Base-by-base conservation (phyloP, 495 filamentous ascomycete species). In the Penicillium cosmopolitanum region DNA sequence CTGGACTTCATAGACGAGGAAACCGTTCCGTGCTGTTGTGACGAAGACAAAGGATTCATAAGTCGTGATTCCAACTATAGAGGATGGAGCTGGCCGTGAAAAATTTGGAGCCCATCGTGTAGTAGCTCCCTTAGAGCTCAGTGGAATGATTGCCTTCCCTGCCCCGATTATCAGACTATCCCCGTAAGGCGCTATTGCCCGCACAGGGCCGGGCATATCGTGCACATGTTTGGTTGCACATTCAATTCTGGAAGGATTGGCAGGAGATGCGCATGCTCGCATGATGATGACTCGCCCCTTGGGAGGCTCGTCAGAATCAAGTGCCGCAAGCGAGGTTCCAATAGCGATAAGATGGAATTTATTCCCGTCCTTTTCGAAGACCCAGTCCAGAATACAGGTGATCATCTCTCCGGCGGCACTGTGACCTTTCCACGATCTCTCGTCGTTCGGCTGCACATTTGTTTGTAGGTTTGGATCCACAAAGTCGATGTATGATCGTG, bases 381-480 rank as follows among this genome's bases (percentile, higher is more conserved):
- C 73, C 81, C 81, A 84, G 56, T 84, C 81, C 16, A 78, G 55
- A 11, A 83, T 78, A 52, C 78, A 82, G 31, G 75, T 77, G 50
- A 82, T 74, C 13, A 68, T 76, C 60, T 84, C 81, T 7, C 79
- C 80, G n/a, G 72, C 66, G 31, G 69, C 64, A 12, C 67, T 69
- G 38, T 66, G 64, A 18, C 73, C 73, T 58, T 72, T 67, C 73
- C 73, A 74, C 21, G 64, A 65, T 7, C 60, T 56, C 15, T 52
- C 33, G 2, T 55, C 56, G 2, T 61, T 52, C 2, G 60, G 60
- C 15, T 51, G 51, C 7, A 75, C 58, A 3, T 70, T 38, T 2
- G 56, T 34, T 59, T 80, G 73, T 11, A 60, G 55, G 54, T 81
- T 73, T 1, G 76, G 75, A 50, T 76, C 73, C 13, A 82, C 65